These are phyloP conservation scores for Ceratocystis papillata DNA, from an alignment of 2,329 filamentous ascomycete species.

Conservation along the genomic window DNA sequence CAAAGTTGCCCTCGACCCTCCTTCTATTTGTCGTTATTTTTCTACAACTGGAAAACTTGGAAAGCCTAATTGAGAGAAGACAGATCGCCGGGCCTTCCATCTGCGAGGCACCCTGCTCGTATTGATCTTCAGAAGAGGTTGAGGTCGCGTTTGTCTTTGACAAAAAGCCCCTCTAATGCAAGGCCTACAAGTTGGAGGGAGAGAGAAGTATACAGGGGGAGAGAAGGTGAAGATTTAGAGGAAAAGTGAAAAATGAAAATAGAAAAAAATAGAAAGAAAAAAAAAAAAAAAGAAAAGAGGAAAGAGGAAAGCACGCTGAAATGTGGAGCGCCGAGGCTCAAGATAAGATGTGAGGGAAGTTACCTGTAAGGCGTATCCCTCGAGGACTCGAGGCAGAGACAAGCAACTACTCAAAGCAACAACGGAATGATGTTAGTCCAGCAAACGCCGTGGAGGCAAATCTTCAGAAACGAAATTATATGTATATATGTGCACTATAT, in stretches of 20 bases:
- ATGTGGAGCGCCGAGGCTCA: background rate
- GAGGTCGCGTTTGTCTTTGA: background rate
- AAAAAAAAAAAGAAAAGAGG: no score
- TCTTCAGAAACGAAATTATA: background rate
- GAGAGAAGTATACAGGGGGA: background rate
- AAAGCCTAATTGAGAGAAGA: background rate
- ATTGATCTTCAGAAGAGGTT: background rate
- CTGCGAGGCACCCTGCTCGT: background rate
- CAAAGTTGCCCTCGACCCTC: no score
- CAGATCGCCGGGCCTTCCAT: background rate
- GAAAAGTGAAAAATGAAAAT: background rate
- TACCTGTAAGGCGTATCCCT: background rate
- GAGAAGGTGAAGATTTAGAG: background rate
- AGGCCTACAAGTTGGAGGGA: background rate
- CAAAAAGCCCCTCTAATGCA: constrained; percentile 8
- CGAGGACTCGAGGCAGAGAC: background rate
- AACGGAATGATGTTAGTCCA: background rate
- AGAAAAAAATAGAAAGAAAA: constrained; percentile 3
- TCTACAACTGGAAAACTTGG: background rate
- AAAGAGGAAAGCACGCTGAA: constrained; percentile 1
- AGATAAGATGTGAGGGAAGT: background rate
- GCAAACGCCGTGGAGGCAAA: background rate
- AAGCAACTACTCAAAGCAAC: background rate
- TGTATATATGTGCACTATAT: background rate
- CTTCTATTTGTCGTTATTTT: background rate